Base-by-base conservation (phyloP, 495 filamentous ascomycete species). In the Aspergillus heteromorphus region DNA sequence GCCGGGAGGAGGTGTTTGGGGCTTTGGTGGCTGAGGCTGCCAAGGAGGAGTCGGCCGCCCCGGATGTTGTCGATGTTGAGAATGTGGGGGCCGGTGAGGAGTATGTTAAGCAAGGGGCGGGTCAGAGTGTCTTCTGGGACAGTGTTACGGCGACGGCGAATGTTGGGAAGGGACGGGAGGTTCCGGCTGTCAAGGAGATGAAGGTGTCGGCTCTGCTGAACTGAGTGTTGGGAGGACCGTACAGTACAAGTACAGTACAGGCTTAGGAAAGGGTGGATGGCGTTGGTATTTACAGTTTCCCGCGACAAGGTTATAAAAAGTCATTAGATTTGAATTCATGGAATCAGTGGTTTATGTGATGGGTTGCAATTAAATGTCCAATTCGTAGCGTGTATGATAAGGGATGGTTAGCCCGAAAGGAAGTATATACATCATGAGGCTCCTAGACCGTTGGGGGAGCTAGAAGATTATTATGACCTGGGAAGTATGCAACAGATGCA, bases 1-100 rank as follows among this genome's bases (percentile, higher is more conserved):
- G 81, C 53, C 72, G 88, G 11, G 76, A 67, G 45, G 87, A 92
- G 60, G 83, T 95, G 0, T 93, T 89, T 71, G 73, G 72, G 10
- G 49, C 58, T 21, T 40, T 57, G 18, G 58, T 53, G 36, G 51
- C 42, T 2, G 40, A 45, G 13, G 27, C 38, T 48, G n/a, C 41
- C 14, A 42, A 27, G 52, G 58, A 53, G 61, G 59, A 55, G 7
- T 48, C 51, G 16, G 49, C 38, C 2, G 42, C 47, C 50, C 53
- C 36, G 20, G 30, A 58, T 34, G 29, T 21, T 51, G 41, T 21
- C 31, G 60, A 56, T 17, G 38, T 45, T 27, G 21, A 16, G 5
- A 16, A 10, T 16, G 45, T 16, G 30, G 53, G 19, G 8, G 23
- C 13, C 10, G 48, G 31, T n/a, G 64, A 51, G 11, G 67, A 71